Evolutionary conservation across 805 yeast species (phyloP).

Genomic region (Clavispora fructus): DNA sequence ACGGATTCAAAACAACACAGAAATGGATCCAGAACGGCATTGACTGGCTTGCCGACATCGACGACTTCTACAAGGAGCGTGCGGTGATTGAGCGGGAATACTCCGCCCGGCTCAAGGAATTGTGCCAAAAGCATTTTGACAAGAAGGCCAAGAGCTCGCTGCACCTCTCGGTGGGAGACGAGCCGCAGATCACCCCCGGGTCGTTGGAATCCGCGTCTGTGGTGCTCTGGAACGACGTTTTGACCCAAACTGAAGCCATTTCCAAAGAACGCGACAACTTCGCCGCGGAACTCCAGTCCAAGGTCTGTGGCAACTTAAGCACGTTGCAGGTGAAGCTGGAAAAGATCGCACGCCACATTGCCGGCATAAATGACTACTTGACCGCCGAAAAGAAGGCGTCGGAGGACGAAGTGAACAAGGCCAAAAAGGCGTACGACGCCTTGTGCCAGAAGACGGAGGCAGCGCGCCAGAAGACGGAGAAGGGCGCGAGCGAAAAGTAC

Average conservation of each 20-base stretch:
- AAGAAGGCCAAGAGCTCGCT: conserved; percentile 70
- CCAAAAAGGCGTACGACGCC: conserved; percentile 75
- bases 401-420: conserved; percentile 54
- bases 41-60: conserved; percentile 73
- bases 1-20: conserved; percentile 70
- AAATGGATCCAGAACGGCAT: conserved; percentile 76
- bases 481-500: conserved; percentile 44
- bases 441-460: conserved; percentile 76
- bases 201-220: conserved; percentile 83
- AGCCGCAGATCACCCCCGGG: conserved; percentile 90
- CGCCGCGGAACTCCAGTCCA: conserved; percentile 52
- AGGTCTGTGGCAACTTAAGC: conserved; percentile 56
- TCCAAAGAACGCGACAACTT: conserved; percentile 62
- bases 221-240: conserved; percentile 85
- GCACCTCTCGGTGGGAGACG: conserved; percentile 78
- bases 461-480: conserved; percentile 70
- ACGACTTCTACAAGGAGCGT: conserved; percentile 78
- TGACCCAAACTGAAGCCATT: conserved; percentile 75
- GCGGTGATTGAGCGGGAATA: conserved; percentile 81
- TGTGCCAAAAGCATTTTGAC: conserved; percentile 66
- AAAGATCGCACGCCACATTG: conserved; percentile 50
- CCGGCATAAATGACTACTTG: conserved; percentile 55
- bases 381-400: conserved; percentile 40
- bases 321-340: conserved; percentile 51
- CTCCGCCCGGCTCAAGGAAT: conserved; percentile 55